Base-by-base conservation (phyloP, 768 basidiomycete genomes). In the Boletus tomentosulus region DNA sequence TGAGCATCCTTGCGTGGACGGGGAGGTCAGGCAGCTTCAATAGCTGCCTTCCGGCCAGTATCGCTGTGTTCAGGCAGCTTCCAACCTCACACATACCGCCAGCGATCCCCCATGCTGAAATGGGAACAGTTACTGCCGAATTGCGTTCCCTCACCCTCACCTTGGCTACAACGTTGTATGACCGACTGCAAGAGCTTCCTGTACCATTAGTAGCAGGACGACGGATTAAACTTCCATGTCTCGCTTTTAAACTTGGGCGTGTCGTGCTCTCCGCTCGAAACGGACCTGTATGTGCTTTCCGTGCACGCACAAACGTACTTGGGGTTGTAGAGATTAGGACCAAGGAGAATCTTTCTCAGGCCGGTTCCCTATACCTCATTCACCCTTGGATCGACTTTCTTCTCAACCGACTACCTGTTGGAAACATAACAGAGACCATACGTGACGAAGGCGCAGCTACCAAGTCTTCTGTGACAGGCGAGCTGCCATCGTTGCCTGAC, bases 321-420 rank as follows among this genome's bases (percentile, higher is more conserved):
- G 44, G 59, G 7, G 13, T 24, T 19, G 54, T 61, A 7, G 46
- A 61, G 30, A 60, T 61, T 6, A 33, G 8, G 30, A 53, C 51
- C 15, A 38, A 5, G 2, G 50, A 59, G 12, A 49, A 57, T 19
- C 34, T 61, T 9, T 37, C 58, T 15, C 43, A 15, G n/a, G 12
- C 46, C 3, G 28, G 27, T 6, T n/a, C 35, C 2, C 13, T 59
- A 1, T 22, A 11, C 3, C 45, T 59, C 6, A 27, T 58, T 15
- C 53, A 59, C 27, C 58, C 58, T 1, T 59, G 58, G 56, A 54
- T 59, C 1, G 35, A 46, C 30, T 53, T 50, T 10, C 54, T 59
- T 3, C 59, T 58, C 2, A 51, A 48, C 24, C 35, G 57, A 45
- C 44, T 15, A 15, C 35, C 19, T 19, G 19, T 19, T 19, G 19